These are phyloP conservation scores for Pyrenochaeta sp. DNA, from an alignment of 2,329 filamentous ascomycete species.

Conservation along the genomic window DNA sequence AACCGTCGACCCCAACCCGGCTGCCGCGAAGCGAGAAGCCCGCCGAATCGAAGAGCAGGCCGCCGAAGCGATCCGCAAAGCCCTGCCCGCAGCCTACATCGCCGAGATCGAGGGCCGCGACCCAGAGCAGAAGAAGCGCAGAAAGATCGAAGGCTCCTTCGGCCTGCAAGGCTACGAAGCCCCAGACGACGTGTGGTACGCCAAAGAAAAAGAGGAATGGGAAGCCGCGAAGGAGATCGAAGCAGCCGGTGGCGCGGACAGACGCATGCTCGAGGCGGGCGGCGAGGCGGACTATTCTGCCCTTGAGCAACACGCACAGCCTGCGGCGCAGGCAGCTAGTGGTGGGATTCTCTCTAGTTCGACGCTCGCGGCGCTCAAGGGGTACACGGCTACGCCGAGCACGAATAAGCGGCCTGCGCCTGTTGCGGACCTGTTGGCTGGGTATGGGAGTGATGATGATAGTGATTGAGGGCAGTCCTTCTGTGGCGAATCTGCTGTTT, in stretches of 20 bases:
- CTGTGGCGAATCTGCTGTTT: background rate
- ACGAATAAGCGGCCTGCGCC: constrained; percentile 61
- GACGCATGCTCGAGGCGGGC: constrained; percentile 55
- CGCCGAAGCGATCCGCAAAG: constrained; percentile 87
- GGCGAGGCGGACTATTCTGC: constrained; percentile 46
- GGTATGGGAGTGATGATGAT: constrained; percentile 90
- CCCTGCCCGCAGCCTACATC: constrained; percentile 87
- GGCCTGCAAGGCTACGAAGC: constrained; percentile 91
- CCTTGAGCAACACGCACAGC: constrained; percentile 10
- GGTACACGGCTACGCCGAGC: constrained; percentile 49
- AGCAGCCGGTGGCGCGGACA: constrained; percentile 63
- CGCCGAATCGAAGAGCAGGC: constrained; percentile 92
- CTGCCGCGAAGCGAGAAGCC: constrained; percentile 91
- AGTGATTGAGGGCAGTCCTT: constrained; percentile 56
- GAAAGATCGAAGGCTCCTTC: constrained; percentile 86
- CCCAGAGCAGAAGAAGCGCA: constrained; percentile 83
- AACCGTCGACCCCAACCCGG: constrained; percentile 93
- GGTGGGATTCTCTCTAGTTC: constrained; percentile 85
- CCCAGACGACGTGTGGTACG: constrained; percentile 92
- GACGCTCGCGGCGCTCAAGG: constrained; percentile 80
- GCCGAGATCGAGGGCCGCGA: constrained; percentile 93
- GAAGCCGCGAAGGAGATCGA: constrained; percentile 69
- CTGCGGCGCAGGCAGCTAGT: constrained; percentile 44
- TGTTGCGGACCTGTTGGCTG: constrained; percentile 77
- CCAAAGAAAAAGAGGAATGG: constrained; percentile 73